These are phyloP conservation scores for Lepidium campestre DNA, from an alignment of 441 rosid genomes.

Conservation along the genomic window DNA sequence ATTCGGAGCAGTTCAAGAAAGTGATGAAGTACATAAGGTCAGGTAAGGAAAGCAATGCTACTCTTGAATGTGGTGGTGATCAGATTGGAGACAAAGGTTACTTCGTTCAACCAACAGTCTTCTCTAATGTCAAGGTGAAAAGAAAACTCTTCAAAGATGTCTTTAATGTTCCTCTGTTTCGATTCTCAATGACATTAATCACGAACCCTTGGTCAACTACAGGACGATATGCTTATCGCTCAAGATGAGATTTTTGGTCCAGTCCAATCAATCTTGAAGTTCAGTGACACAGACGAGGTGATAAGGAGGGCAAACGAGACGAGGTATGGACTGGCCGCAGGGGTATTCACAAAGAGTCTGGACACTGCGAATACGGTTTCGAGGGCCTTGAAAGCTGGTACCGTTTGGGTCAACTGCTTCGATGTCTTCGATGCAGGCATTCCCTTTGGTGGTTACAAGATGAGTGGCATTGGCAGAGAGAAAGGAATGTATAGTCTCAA, in stretches of 20 bases:
- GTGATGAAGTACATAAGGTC: constrained; percentile 63
- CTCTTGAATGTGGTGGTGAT: constrained; percentile 83
- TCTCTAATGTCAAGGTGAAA: constrained; percentile 68
- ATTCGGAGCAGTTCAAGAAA: constrained; percentile 63
- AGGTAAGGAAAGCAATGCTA: constrained; percentile 68
- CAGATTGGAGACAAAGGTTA: constrained; percentile 64
- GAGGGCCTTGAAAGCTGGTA: constrained; percentile 67
- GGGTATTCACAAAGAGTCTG: constrained; percentile 60
- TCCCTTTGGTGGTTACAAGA: constrained; percentile 89
- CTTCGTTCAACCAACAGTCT: constrained; percentile 85
- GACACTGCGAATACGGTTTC: constrained; percentile 61
- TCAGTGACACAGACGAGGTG: constrained; percentile 70
- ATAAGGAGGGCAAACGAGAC: constrained; percentile 61
- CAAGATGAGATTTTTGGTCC: constrained; percentile 91
- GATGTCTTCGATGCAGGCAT: constrained; percentile 84
- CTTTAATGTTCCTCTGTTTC: background rate
- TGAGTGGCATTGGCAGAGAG: constrained; percentile 88
- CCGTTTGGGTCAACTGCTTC: constrained; percentile 83
- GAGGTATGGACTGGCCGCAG: constrained; percentile 72
- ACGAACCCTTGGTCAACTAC: background rate
- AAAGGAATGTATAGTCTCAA: constrained; percentile 81
- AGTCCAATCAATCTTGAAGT: constrained; percentile 84
- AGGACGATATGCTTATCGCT: constrained; percentile 87
- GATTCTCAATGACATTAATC: background rate
- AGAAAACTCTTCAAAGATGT: background rate